These are phyloP conservation scores for Kodamaea jinghongensis DNA, from an alignment of 805 yeast genomes.

Conservation along the genomic window DNA sequence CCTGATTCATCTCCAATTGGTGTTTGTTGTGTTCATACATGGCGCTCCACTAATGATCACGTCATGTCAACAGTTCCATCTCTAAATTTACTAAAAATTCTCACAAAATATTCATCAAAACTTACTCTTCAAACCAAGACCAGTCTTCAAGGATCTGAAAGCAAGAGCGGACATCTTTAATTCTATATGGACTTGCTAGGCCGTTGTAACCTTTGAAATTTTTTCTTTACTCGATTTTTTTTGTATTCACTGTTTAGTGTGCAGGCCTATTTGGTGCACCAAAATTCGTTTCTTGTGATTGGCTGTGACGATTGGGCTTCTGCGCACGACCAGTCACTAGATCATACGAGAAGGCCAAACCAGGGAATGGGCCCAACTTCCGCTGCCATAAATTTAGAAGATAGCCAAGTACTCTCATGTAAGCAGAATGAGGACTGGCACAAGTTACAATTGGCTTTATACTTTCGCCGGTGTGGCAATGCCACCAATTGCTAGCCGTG, in stretches of 20 bases:
- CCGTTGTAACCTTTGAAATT: conserved; percentile 7
- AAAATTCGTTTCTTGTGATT: conserved; percentile 9
- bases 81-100: neutral
- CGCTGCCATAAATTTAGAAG: too few species aligned
- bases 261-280: conserved; percentile 7
- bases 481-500: too few species aligned
- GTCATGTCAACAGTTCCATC: too few species aligned
- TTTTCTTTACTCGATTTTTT: conserved; percentile 9
- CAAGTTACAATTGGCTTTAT: too few species aligned
- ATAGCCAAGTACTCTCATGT: too few species aligned
- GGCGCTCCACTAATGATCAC: neutral
- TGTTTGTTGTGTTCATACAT: neutral
- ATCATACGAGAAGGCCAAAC: too few species aligned
- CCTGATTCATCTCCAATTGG: neutral
- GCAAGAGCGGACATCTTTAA: conserved; percentile 38
- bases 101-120: conserved; percentile 1
- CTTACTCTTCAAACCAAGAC: conserved; percentile 41
- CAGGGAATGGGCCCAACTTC: too few species aligned
- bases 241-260: conserved; percentile 6
- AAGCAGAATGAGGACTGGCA: too few species aligned
- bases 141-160: conserved; percentile 45
- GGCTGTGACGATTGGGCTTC: conserved; percentile 1
- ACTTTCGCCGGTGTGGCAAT: too few species aligned
- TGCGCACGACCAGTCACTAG: conserved; percentile 1
- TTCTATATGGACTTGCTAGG: conserved; percentile 5